These are phyloP conservation scores for Colletotrichum sansevieriae DNA, from an alignment of 2,329 filamentous ascomycete genomes.

Conservation along the genomic window DNA sequence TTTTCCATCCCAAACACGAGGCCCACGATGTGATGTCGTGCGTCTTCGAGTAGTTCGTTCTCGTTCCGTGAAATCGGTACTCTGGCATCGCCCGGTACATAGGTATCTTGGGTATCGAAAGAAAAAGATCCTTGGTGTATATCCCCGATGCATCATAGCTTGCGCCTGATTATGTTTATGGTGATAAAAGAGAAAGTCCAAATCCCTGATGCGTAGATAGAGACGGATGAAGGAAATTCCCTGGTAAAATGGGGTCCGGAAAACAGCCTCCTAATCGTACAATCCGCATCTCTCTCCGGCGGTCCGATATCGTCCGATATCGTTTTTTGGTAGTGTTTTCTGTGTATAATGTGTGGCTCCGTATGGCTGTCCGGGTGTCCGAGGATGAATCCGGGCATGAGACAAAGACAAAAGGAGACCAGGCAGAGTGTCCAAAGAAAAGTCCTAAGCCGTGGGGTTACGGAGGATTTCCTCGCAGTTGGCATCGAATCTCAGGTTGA, in stretches of 20 bases:
- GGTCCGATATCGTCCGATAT: slow-evolving; percentile 23
- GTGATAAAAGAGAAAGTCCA: slow-evolving; percentile 39
- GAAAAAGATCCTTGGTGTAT: slow-evolving; percentile 39
- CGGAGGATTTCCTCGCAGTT: slow-evolving; percentile 92
- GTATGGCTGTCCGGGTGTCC: slow-evolving; percentile 23
- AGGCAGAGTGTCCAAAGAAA: slow-evolving; percentile 26
- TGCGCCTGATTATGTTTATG: slow-evolving; percentile 42
- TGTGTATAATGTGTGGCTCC: slow-evolving; percentile 18
- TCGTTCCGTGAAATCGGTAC: slow-evolving; percentile 27
- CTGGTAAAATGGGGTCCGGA: slow-evolving; percentile 36
- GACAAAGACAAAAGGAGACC: slow-evolving; percentile 39
- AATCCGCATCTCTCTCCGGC: slow-evolving; percentile 37
- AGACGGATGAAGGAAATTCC: slow-evolving; percentile 37
- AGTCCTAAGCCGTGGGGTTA: slow-evolving; percentile 61
- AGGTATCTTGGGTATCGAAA: slow-evolving; percentile 43
- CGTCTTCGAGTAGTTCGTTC: slow-evolving; percentile 39
- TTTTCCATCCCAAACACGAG: slow-evolving; percentile 27
- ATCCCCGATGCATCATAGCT: slow-evolving; percentile 42
- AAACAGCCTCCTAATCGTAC: slow-evolving; percentile 42
- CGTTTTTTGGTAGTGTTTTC: slow-evolving; percentile 25
- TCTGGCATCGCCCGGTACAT: slow-evolving; percentile 21
- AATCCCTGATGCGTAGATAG: slow-evolving; percentile 29
- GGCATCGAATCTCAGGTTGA: slow-evolving; percentile 94
- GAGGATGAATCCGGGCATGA: slow-evolving; percentile 5
- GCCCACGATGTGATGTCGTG: slow-evolving; percentile 30